A percentile compares a stretch with the other conserved stretches of the same genome.
Conservation (phyloP, 345 rosid genomes). For the Brassica napus region DNA sequence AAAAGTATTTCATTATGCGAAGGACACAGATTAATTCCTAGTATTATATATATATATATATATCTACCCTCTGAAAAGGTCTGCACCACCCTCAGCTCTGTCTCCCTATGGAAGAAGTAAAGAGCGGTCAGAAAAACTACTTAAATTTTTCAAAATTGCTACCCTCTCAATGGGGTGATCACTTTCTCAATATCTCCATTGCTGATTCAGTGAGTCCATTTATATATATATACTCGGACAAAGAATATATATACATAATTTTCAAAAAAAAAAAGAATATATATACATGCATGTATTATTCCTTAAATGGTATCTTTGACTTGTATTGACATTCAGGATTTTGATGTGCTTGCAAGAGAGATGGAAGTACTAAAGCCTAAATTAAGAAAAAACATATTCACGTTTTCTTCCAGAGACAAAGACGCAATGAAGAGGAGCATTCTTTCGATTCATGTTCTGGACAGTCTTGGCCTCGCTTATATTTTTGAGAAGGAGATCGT, state of each 20-base stretch:
- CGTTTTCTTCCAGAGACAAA: background rate
- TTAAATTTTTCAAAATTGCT: background rate
- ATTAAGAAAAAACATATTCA: background rate
- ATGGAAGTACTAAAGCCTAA: slow-evolving; percentile 17
- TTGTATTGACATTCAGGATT: background rate
- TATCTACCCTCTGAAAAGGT: too few species aligned
- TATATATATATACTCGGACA: too few species aligned
- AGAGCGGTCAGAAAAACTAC: background rate
- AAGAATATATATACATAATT: too few species aligned
- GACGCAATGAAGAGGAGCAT: background rate
- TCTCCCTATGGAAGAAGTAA: background rate
- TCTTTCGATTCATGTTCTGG: background rate
- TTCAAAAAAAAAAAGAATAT: too few species aligned
- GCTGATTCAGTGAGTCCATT: background rate
- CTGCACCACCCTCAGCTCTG: too few species aligned
- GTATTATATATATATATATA: too few species aligned
- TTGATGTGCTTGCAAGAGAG: slow-evolving; percentile 17
- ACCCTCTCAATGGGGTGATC: background rate
- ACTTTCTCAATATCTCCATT: background rate
- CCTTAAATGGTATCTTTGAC: background rate
- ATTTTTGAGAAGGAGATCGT: background rate
- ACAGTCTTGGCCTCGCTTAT: background rate
- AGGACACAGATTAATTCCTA: too few species aligned
- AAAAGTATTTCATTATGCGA: too few species aligned
- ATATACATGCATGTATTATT: background rate